Percentiles rank a stretch among this genome's conserved stretches.
phyloP scores from a whole-genome alignment of 179 eudicot genomes.

The Drosera spatulata region DNA sequence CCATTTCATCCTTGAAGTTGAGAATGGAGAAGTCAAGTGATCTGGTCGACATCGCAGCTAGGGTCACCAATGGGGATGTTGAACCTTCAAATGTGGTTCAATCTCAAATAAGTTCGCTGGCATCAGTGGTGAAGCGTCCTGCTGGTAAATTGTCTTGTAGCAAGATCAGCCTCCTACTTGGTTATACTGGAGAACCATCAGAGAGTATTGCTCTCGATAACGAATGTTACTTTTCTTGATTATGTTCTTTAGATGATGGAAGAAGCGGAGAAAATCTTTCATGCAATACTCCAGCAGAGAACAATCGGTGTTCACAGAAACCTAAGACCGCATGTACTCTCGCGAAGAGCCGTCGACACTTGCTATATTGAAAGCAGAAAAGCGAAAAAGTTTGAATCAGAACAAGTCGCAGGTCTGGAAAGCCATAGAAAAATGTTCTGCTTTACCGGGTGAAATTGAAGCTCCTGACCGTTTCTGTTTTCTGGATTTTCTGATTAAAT shows the following conservation, averaged over 20 bases:
- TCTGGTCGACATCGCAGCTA: slow-evolving; percentile 8
- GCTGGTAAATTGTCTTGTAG: slow-evolving; percentile 20
- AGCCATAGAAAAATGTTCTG: not conserved
- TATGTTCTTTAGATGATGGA: slow-evolving; percentile 20
- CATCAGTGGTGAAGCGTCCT: slow-evolving; percentile 13
- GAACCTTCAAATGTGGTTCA: slow-evolving; percentile 19
- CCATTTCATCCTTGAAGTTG: slow-evolving; percentile 19
- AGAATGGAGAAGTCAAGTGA: slow-evolving; percentile 13
- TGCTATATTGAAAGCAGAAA: slow-evolving; percentile 15
- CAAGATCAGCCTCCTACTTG: not conserved
- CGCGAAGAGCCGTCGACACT: slow-evolving; percentile 18
- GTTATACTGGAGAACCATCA: not conserved
- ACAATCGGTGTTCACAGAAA: slow-evolving; percentile 13
- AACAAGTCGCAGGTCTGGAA: slow-evolving; percentile 28
- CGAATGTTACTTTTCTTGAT: not conserved
- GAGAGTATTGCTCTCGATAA: not conserved
- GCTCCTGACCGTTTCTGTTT: not conserved
- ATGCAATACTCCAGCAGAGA: slow-evolving; percentile 15
- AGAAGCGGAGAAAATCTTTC: slow-evolving; percentile 40
- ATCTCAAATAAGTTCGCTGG: slow-evolving; percentile 8
- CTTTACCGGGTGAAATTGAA: not conserved
- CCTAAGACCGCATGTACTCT: slow-evolving; percentile 6
- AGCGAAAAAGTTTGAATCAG: slow-evolving; percentile 14
- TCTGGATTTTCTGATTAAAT: slow-evolving; percentile 29
- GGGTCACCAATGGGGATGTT: slow-evolving; percentile 13